Percentiles rank a stretch among this genome's conserved stretches.
Conservation (phyloP, 306 rosid species). For the Myrica gale region DNA sequence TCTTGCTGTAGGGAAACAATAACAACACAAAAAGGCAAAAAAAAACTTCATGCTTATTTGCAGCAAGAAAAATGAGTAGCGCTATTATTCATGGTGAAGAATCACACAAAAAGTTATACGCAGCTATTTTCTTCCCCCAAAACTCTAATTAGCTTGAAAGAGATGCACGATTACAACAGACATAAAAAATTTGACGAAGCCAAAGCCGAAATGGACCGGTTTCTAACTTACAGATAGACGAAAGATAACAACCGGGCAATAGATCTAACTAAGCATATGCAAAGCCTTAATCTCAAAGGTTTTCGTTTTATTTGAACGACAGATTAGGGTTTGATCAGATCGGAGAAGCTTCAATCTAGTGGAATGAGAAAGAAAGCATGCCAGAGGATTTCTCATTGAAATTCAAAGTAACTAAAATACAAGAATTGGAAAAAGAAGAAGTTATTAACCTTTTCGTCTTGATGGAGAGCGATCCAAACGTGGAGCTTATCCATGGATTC, state of each 20-base stretch:
- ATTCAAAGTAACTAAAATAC: neutral
- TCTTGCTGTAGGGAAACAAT: slow-evolving; percentile 50
- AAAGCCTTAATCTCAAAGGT: neutral
- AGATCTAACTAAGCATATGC: neutral
- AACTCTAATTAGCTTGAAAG: neutral
- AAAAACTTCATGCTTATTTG: no score
- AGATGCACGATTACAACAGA: neutral
- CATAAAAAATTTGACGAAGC: no score
- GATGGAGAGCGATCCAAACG: slow-evolving; percentile 97
- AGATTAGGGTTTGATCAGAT: slow-evolving; percentile 1
- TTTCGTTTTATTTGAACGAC: neutral
- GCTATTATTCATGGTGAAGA: neutral
- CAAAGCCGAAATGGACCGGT: neutral
- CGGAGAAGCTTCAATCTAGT: neutral
- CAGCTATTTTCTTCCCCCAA: neutral
- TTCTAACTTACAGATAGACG: neutral
- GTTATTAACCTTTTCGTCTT: slow-evolving; percentile 80
- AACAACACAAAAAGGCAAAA: neutral
- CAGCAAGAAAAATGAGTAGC: neutral
- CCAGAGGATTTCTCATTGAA: neutral
- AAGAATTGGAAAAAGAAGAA: neutral
- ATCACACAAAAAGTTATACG: neutral
- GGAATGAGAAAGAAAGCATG: neutral
- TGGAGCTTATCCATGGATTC: slow-evolving; percentile 88
- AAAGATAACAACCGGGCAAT: neutral